These are phyloP conservation scores for Debaryomyces castellii DNA, from an alignment of 805 yeast species.

Conservation along the genomic window DNA sequence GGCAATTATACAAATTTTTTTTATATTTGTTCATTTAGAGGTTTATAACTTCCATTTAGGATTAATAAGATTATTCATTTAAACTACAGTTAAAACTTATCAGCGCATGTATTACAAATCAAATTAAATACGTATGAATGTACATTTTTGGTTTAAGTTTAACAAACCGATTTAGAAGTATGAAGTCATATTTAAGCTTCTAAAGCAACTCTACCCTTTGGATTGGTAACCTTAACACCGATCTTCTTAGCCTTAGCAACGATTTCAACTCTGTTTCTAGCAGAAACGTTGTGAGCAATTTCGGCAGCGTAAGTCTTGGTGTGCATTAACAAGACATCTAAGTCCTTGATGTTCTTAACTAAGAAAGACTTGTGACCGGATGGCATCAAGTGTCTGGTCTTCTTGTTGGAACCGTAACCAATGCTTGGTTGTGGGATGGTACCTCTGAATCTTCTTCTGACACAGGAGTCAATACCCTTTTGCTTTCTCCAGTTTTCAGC, in stretches of 20 bases:
- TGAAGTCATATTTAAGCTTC: slow-evolving; percentile 71
- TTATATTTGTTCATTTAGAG: no score
- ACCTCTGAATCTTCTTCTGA: slow-evolving; percentile 99
- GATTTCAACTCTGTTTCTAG: slow-evolving; percentile 96
- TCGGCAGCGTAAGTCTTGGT: slow-evolving; percentile 99
- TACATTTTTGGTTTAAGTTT: slow-evolving; percentile 11
- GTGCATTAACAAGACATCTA: slow-evolving; percentile 95
- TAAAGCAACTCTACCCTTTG: slow-evolving; percentile 96
- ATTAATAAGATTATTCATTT: no score
- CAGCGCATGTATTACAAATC: slow-evolving; percentile 4
- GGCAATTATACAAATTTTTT: no score
- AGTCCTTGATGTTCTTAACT: slow-evolving; percentile 89
- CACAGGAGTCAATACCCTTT: slow-evolving; percentile 99
- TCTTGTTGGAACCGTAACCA: slow-evolving; percentile 99
- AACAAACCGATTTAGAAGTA: slow-evolving; percentile 11
- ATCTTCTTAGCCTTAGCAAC: slow-evolving; percentile 96
- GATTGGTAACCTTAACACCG: slow-evolving; percentile 99
- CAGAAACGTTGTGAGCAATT: slow-evolving; percentile 97
- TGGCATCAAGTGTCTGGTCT: slow-evolving; percentile 93
- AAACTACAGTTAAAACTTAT: background rate
- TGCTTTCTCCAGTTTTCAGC: slow-evolving; percentile 99
- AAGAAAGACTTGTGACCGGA: slow-evolving; percentile 98
- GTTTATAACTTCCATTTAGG: no score
- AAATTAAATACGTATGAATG: slow-evolving; percentile 9
- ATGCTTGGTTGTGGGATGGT: slow-evolving; percentile 98